These are phyloP conservation scores for Prorocentrum cordatum DNA, from an alignment of 169 alveolate genomes.

Conservation along the genomic window DNA sequence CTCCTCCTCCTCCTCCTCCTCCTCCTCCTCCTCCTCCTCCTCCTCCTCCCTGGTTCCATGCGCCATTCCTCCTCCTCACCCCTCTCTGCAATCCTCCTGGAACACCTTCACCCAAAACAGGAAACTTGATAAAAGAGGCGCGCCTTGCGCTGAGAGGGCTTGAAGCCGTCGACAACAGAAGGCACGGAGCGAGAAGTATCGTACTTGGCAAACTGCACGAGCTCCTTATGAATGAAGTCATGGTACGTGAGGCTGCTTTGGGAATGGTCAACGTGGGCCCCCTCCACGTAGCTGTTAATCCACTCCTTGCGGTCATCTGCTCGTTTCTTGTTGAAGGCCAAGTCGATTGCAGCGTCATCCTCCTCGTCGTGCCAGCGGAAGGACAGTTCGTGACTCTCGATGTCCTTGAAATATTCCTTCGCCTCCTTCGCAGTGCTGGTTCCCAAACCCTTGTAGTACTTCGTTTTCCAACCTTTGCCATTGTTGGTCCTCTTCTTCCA, in stretches of 20 bases:
- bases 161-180: constrained; percentile 23
- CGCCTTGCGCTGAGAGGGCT: constrained; percentile 33
- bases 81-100: no score
- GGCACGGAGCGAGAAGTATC: constrained; percentile 78
- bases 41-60: no score
- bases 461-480: constrained; percentile 82
- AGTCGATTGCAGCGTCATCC: constrained; percentile 84
- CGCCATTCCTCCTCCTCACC: no score
- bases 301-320: constrained; percentile 90
- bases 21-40: no score
- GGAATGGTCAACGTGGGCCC: constrained; percentile 63
- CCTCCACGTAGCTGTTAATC: constrained; percentile 74
- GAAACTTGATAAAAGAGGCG: no score
- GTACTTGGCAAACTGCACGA: constrained; percentile 91
- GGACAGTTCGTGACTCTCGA: constrained; percentile 86
- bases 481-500: constrained; percentile 80
- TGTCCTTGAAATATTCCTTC: constrained; percentile 93
- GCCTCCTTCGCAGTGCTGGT: constrained; percentile 98
- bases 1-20: no score
- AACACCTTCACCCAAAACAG: no score
- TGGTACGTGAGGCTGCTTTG: constrained; percentile 73
- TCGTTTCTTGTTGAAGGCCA: constrained; percentile 96
- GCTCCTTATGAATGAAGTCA: constrained; percentile 95
- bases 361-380: constrained; percentile 76
- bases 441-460: constrained; percentile 97